These are phyloP conservation scores for Trichoderma oligosporum DNA, from an alignment of 2,329 filamentous ascomycete species.

Conservation along the genomic window DNA sequence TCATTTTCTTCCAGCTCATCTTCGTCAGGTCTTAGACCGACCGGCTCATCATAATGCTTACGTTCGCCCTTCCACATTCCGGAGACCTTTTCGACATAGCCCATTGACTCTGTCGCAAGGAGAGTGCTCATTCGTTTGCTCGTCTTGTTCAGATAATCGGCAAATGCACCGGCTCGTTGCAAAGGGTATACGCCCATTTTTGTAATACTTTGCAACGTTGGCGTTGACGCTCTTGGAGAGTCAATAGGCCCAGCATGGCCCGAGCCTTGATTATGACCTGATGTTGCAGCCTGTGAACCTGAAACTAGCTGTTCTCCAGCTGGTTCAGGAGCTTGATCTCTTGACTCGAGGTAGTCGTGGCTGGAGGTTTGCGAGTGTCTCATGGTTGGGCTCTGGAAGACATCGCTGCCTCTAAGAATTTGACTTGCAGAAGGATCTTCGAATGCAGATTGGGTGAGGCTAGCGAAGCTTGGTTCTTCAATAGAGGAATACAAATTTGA, in stretches of 20 bases:
- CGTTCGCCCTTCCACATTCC: conserved; percentile 93
- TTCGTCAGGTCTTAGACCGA: conserved; percentile 50
- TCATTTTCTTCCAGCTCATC: conserved; percentile 54
- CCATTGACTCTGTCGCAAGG: conserved; percentile 87
- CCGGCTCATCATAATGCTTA: conserved; percentile 74
- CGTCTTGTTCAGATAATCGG: conserved; percentile 74
- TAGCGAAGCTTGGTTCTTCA: conserved; percentile 72
- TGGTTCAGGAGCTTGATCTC: conserved; percentile 23
- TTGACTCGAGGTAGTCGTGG: conserved; percentile 18
- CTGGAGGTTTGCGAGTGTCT: conserved; percentile 45
- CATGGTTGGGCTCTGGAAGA: conserved; percentile 78
- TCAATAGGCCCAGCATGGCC: conserved; percentile 26
- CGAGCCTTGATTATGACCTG: conserved; percentile 35
- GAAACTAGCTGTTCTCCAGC: conserved; percentile 13
- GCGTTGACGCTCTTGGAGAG: conserved; percentile 31
- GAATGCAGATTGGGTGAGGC: conserved; percentile 62
- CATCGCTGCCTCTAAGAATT: conserved; percentile 80
- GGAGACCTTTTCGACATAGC: conserved; percentile 93
- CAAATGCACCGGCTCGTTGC: conserved; percentile 77
- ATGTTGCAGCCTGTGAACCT: conserved; percentile 37
- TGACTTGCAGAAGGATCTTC: conserved; percentile 87
- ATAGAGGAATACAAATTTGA: conserved; percentile 69
- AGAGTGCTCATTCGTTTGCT: conserved; percentile 78
- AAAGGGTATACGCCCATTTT: conserved; percentile 71
- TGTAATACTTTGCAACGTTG: conserved; percentile 50